These are phyloP conservation scores for Lathyrus oleraceus DNA, from an alignment of 306 rosid species.

Conservation along the genomic window DNA sequence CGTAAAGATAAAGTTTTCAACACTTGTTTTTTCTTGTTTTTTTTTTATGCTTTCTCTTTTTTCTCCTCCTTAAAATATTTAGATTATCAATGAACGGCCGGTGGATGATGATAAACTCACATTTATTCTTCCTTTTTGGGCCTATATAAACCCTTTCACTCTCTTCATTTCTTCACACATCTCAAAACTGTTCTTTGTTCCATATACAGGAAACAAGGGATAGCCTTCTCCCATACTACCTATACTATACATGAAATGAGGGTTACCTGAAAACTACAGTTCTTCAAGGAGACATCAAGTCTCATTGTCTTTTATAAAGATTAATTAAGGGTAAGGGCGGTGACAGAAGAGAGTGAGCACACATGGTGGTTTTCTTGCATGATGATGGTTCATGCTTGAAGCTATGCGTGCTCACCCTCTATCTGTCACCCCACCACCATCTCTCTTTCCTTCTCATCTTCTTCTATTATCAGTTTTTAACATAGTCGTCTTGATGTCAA, in stretches of 20 bases:
- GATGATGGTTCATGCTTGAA: constrained; percentile 68
- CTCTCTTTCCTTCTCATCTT: background rate
- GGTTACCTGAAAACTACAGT: background rate
- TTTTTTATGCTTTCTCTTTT: constrained; percentile 46
- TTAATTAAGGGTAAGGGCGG: constrained; percentile 60
- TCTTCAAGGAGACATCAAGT: background rate
- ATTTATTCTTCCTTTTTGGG: constrained; percentile 58
- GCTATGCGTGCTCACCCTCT: constrained; percentile 91
- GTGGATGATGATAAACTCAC: constrained; percentile 61
- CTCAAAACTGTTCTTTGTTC: constrained; percentile 13
- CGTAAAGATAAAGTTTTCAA: constrained; percentile 54
- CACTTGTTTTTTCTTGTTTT: background rate
- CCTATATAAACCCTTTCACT: constrained; percentile 61
- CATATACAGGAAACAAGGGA: constrained; percentile 19
- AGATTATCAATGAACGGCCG: constrained; percentile 48
- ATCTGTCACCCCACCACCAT: constrained; percentile 69
- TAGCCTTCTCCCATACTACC: background rate
- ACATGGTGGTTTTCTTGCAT: constrained; percentile 78
- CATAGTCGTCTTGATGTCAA: background rate
- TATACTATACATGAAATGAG: background rate
- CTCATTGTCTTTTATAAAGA: background rate
- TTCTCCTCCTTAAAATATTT: constrained; percentile 38
- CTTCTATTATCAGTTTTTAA: background rate
- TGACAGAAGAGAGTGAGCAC: constrained; percentile 99
- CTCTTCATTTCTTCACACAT: constrained; percentile 42